phyloP scores from a whole-genome alignment of 352 stramenopile genomes.

The Plasmopara viticola region DNA sequence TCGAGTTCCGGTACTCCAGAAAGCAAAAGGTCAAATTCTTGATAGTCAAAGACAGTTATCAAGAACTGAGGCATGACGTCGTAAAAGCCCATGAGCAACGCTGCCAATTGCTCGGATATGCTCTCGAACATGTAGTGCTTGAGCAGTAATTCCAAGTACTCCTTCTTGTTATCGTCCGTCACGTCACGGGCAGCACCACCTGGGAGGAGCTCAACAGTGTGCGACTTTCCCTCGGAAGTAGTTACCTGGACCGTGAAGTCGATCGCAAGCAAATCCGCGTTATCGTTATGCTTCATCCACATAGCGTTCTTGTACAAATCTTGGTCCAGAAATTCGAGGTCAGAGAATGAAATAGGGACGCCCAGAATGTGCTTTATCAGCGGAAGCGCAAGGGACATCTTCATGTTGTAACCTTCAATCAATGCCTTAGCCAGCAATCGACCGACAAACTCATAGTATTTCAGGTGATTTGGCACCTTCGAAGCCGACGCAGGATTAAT shows the following conservation, averaged over 20 bases:
- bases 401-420: constrained; percentile 94
- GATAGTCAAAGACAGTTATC: constrained; percentile 83
- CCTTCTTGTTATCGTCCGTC: constrained; percentile 88
- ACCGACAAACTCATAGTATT: constrained; percentile 96
- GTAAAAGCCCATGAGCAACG: constrained; percentile 85
- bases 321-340: constrained; percentile 90
- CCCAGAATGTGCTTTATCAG: constrained; percentile 98
- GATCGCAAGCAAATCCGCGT: constrained; percentile 66
- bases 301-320: constrained; percentile 79
- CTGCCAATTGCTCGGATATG: constrained; percentile 89
- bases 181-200: constrained; percentile 71
- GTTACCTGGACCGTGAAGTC: constrained; percentile 81
- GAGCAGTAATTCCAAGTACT: constrained; percentile 89
- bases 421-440: constrained; percentile 94
- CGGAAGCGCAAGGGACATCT: constrained; percentile 93
- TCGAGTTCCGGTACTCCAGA: constrained; percentile 87
- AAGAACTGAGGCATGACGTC: constrained; percentile 85
- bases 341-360: constrained; percentile 95
- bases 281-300: constrained; percentile 84
- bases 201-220: constrained; percentile 74
- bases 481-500: constrained; percentile 80
- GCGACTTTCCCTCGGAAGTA: constrained; percentile 58
- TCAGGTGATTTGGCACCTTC: constrained; percentile 87
- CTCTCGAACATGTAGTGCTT: constrained; percentile 97
- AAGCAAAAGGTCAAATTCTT: constrained; percentile 86